These are phyloP conservation scores for Penicillium sp. DNA, from an alignment of 2,329 filamentous ascomycete genomes.

Conservation along the genomic window DNA sequence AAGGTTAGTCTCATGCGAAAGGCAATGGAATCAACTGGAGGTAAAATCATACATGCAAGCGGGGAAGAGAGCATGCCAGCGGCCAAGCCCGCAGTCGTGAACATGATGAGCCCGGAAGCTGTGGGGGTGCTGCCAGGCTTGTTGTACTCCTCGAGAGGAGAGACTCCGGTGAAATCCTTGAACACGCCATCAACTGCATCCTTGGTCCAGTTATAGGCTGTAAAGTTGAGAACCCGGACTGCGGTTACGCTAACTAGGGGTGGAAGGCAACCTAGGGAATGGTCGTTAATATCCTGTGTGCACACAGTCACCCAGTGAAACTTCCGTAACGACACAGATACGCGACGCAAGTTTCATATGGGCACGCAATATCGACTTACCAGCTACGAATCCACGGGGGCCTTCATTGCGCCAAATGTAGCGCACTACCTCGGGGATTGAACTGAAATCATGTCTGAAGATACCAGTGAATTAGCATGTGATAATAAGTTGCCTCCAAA, in stretches of 20 bases:
- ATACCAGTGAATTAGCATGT: conserved; percentile 4
- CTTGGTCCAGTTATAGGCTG: conserved; percentile 46
- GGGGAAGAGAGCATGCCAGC: conserved; percentile 44
- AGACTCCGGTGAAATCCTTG: conserved; percentile 41
- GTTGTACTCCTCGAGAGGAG: conserved; percentile 43
- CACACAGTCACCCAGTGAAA: background rate
- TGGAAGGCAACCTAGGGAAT: conserved; percentile 40
- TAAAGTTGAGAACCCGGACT: conserved; percentile 47
- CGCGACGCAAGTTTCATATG: background rate
- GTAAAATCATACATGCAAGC: conserved; percentile 41
- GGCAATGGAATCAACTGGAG: background rate
- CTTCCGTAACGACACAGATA: background rate
- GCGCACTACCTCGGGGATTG: conserved; percentile 42
- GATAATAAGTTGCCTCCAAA: background rate
- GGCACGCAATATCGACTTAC: conserved; percentile 25
- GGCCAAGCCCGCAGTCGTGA: conserved; percentile 42
- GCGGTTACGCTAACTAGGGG: conserved; percentile 47
- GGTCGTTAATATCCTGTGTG: background rate
- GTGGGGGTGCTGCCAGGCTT: conserved; percentile 44
- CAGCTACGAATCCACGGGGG: conserved; percentile 48
- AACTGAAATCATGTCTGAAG: conserved; percentile 45
- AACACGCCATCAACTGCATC: conserved; percentile 41
- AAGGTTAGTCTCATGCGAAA: conserved; percentile 1
- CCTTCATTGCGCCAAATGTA: conserved; percentile 50
- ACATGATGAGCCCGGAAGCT: conserved; percentile 42